phyloP scores from a whole-genome alignment of 202 grass and related monocot species.

The Dendrocalamus latiflorus region DNA sequence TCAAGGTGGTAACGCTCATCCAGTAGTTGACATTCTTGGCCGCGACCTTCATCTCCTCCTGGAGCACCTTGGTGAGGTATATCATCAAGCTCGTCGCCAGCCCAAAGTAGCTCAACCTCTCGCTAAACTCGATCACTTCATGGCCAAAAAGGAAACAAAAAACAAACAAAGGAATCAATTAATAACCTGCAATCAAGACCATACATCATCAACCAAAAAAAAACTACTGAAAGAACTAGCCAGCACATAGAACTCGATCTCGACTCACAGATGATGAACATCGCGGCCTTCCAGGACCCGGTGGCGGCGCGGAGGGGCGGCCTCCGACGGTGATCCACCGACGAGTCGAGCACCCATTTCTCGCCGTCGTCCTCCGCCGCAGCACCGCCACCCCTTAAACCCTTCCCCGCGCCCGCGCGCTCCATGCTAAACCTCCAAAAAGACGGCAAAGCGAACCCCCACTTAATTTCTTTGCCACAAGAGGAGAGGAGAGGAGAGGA shows the following conservation, averaged over 20 bases:
- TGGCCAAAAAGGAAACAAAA: not conserved
- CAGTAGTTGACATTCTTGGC: slow-evolving; percentile 82
- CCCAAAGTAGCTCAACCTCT: slow-evolving; percentile 86
- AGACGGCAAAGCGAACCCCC: not conserved
- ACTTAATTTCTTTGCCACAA: not conserved
- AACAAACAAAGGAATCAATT: not conserved
- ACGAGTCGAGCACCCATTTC: slow-evolving; percentile 62
- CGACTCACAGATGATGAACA: slow-evolving; percentile 72
- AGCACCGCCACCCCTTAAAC: not conserved
- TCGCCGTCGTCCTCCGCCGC: not conserved
- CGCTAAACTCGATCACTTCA: slow-evolving; percentile 78
- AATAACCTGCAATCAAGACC: not conserved
- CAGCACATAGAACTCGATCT: no score
- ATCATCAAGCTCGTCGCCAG: slow-evolving; percentile 70
- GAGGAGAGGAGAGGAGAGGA: not conserved
- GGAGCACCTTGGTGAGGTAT: slow-evolving; percentile 66
- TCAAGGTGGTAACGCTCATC: slow-evolving; percentile 65
- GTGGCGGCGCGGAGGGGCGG: slow-evolving; percentile 50
- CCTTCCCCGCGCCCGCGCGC: not conserved
- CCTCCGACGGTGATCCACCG: slow-evolving; percentile 56
- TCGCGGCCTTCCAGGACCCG: slow-evolving; percentile 63
- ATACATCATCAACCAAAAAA: no score
- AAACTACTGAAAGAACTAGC: not conserved
- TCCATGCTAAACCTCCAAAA: not conserved
- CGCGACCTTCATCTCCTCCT: slow-evolving; percentile 63